Conservation (phyloP, 257 asterid genomes). For the Perilla frutescens region DNA sequence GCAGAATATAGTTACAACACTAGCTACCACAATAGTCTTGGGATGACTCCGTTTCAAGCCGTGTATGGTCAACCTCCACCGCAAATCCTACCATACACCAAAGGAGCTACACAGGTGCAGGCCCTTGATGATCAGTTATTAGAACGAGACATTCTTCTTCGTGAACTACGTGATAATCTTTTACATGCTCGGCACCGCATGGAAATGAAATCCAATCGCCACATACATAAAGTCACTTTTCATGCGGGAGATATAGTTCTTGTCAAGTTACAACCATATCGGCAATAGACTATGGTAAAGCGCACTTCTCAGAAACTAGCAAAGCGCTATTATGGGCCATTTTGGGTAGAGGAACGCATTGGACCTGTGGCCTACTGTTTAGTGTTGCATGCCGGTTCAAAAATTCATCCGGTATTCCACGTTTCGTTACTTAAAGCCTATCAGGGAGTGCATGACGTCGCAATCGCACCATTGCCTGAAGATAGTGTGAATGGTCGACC, state of each 20-base stretch:
- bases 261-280: background rate
- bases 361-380: background rate
- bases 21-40: too few species aligned
- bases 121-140: too few species aligned
- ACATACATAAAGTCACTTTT: background rate
- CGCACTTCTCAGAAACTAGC: too few species aligned
- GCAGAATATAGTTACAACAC: too few species aligned
- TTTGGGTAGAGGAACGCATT: background rate
- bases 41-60: too few species aligned
- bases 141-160: too few species aligned
- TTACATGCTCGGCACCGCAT: background rate
- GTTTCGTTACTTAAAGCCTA: background rate
- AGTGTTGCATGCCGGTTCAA: background rate
- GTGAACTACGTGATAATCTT: too few species aligned
- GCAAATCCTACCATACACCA: too few species aligned
- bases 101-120: too few species aligned
- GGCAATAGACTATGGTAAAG: background rate
- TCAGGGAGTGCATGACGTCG: background rate
- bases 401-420: conserved; percentile 17
- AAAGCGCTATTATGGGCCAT: conserved; percentile 21
- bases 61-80: too few species aligned
- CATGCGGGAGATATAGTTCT: background rate
- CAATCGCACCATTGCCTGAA: background rate
- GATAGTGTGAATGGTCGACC: too few species aligned
- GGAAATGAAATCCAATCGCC: background rate